Evolutionary conservation across 2,329 filamentous ascomycete genomes (phyloP).

Genomic region (Zalaria sp.): DNA sequence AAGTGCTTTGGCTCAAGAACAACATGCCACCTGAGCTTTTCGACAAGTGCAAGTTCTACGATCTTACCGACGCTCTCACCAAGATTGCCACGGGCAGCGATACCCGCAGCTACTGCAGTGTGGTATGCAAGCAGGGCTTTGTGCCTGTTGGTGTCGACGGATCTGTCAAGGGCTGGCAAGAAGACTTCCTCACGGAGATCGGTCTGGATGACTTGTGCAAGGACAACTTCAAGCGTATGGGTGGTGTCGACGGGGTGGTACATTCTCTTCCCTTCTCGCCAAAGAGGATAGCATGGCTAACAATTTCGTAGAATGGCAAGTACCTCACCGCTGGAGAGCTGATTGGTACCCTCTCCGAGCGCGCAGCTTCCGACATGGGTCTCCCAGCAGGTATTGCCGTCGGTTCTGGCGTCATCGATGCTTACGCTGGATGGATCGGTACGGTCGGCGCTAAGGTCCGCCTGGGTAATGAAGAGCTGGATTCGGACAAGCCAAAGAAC

Average conservation of each 20-base stretch:
- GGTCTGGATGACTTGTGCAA: slow-evolving; percentile 73
- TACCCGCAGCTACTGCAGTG: slow-evolving; percentile 85
- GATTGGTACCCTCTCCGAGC: slow-evolving; percentile 71
- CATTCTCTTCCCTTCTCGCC: slow-evolving; percentile 16
- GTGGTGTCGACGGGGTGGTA: slow-evolving; percentile 89
- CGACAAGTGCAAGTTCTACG: slow-evolving; percentile 90
- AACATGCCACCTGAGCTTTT: slow-evolving; percentile 91
- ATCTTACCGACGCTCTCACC: slow-evolving; percentile 82
- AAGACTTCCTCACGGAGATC: slow-evolving; percentile 79
- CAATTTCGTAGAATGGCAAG: slow-evolving; percentile 59
- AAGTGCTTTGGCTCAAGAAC: slow-evolving; percentile 96
- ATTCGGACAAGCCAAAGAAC: slow-evolving; percentile 56
- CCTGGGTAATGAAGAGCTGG: slow-evolving; percentile 52
- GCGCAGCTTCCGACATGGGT: slow-evolving; percentile 70
- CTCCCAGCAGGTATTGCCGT: slow-evolving; percentile 79
- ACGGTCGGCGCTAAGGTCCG: slow-evolving; percentile 95
- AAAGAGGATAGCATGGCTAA: slow-evolving; percentile 11
- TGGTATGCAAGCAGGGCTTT: slow-evolving; percentile 93
- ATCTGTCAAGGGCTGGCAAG: slow-evolving; percentile 95
- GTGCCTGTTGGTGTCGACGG: slow-evolving; percentile 95
- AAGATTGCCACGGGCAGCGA: slow-evolving; percentile 89
- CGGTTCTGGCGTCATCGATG: slow-evolving; percentile 93
- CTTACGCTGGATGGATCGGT: slow-evolving; percentile 96
- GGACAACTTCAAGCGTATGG: slow-evolving; percentile 84
- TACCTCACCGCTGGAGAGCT: slow-evolving; percentile 88